Evolutionary conservation across 352 stramenopile species (phyloP).

Genomic region (Elongisporangium senticosum): DNA sequence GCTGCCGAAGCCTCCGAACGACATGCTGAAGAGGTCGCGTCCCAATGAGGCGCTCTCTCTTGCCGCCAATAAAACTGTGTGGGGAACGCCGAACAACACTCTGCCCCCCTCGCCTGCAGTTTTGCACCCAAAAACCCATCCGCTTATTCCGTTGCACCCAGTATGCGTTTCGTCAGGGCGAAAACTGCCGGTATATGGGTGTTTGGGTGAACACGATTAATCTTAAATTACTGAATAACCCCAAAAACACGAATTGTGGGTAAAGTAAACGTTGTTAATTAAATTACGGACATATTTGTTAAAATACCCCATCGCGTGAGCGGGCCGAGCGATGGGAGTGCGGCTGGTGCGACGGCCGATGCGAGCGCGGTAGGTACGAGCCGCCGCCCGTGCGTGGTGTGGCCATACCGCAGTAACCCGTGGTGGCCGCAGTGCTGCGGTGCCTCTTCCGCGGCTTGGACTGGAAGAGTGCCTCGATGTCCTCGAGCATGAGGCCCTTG

Average conservation of each 20-base stretch:
- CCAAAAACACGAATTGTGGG: background rate
- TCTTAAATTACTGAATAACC: no score
- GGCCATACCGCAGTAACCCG: background rate
- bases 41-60: background rate
- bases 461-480: conserved; percentile 27
- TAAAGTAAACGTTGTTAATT: background rate
- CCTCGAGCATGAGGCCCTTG: conserved; percentile 24
- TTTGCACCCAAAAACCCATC: background rate
- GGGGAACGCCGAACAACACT: background rate
- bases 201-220: no score
- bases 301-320: background rate
- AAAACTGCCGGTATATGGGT: background rate
- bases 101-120: background rate
- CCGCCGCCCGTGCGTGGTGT: background rate
- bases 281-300: background rate
- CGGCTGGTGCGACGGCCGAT: background rate
- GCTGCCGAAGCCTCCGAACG: conserved; percentile 41
- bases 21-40: conserved; percentile 19
- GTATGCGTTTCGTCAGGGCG: background rate
- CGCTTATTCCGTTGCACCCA: background rate
- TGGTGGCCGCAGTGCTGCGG: background rate
- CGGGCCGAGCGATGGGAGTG: background rate
- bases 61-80: background rate
- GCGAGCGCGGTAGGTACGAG: background rate
- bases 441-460: conserved; percentile 7